Evolutionary conservation across 1,139 yeast species (phyloP).

Genomic region (Arxiozyma bovina): DNA sequence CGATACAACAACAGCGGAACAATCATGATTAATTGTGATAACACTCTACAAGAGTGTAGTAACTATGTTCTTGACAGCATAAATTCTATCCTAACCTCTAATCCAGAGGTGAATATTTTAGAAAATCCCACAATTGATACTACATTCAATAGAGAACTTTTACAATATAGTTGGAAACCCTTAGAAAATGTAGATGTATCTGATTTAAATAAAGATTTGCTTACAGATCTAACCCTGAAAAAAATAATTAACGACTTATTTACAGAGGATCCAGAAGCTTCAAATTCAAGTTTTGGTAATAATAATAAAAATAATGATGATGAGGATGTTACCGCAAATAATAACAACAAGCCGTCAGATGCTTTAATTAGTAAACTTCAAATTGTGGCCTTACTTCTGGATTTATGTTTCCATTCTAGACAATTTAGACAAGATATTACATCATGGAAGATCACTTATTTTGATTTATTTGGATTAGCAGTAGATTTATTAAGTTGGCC

Average conservation of each 20-base stretch:
- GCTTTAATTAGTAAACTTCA: slow-evolving; percentile 4
- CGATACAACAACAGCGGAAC: neutral
- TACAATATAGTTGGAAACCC: slow-evolving; percentile 13
- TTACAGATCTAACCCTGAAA: slow-evolving; percentile 13
- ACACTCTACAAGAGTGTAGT: neutral
- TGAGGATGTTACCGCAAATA: neutral
- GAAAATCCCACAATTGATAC: slow-evolving; percentile 3
- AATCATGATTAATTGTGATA: neutral
- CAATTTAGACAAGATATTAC: slow-evolving; percentile 9
- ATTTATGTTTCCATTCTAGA: slow-evolving; percentile 18
- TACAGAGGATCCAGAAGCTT: slow-evolving; percentile 5
- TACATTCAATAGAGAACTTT: slow-evolving; percentile 4
- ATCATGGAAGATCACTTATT: slow-evolving; percentile 18
- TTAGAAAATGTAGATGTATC: neutral
- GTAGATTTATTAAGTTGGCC: slow-evolving; percentile 24
- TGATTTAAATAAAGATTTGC: slow-evolving; percentile 9
- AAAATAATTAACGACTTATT: slow-evolving; percentile 13
- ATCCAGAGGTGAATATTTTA: slow-evolving; percentile 1
- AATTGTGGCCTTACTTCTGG: slow-evolving; percentile 16
- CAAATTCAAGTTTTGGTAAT: no score
- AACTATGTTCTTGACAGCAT: neutral
- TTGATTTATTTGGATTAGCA: slow-evolving; percentile 18
- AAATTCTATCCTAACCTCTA: neutral
- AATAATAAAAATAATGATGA: no score
- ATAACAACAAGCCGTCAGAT: neutral